Base-by-base conservation (phyloP, 2,329 filamentous ascomycete species). In the Botrytis medusae region DNA sequence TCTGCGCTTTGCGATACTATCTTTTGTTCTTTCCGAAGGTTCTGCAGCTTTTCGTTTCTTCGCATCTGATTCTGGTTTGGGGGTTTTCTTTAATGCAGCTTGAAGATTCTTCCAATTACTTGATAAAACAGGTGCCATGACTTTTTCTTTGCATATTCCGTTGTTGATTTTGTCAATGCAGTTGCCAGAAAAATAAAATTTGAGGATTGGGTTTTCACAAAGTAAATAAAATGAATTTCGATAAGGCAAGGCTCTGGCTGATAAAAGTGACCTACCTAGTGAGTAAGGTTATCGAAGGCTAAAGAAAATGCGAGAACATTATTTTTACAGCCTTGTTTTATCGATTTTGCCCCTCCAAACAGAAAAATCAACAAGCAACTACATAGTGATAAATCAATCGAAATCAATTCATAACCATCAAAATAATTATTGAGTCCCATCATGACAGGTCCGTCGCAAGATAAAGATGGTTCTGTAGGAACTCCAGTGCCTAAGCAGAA, bases 31-130 rank as follows among this genome's bases (percentile, higher is more conserved):
- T 71, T 79, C 78, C 51, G 71, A 80, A 32, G 75, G 81, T 62
- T 76, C 76, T 76, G 74, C 74, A 67, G 70, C 70, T 46, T 65
- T 57, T 44, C 70, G 34, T 77, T 84, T 78, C 74, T 80, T 80
- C 75, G 74, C 74, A 82, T 77, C 79, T 76, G 16, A 73, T 37
- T 37, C 44, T 76, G 46, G 74, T 73, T 81, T 80, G 46, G 82
- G 79, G 77, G 86, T 85, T 75, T 86, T 83, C 75, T 86, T 85
- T 22, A 82, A 70, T 78, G 87, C 87, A 76, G 88, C 87, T 83
- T 94, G 92, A 72, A 95, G 86, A 83, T 88, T 91, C 83, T 93
- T 94, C 92, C 92, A 95, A 81, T 95, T 95, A 71, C 88, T 89
- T 20, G 89, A 91, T 48, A 91, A 82, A 78, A 79, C 77, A 10